phyloP scores from a whole-genome alignment of 2,329 filamentous ascomycete genomes.

The Cladophialophora psammophila region DNA sequence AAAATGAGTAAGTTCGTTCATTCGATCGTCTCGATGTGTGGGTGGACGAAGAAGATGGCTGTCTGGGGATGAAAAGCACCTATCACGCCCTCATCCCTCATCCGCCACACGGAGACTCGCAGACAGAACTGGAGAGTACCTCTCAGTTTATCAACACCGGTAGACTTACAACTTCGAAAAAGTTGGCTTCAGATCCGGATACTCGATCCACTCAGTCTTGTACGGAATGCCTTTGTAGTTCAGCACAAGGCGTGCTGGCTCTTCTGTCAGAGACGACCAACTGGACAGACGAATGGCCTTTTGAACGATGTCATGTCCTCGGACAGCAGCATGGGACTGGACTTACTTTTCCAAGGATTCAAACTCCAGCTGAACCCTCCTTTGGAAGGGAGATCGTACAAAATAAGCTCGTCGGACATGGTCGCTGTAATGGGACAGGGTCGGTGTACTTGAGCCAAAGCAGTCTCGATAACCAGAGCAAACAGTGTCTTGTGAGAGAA shows the following conservation, averaged over 20 bases:
- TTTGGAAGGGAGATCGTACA: slow-evolving; percentile 70
- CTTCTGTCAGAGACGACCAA: neutral
- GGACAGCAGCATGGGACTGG: neutral
- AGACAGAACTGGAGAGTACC: neutral
- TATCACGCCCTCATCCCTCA: neutral
- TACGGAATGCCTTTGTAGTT: slow-evolving; percentile 75
- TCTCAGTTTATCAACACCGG: too few species aligned
- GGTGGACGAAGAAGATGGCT: neutral
- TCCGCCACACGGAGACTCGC: neutral
- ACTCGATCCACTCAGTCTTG: slow-evolving; percentile 73
- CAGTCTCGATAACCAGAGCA: too few species aligned
- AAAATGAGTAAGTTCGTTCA: neutral
- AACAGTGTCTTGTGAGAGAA: too few species aligned
- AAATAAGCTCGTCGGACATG: slow-evolving; percentile 51
- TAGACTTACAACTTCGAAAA: slow-evolving; percentile 57
- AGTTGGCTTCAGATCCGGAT: slow-evolving; percentile 67
- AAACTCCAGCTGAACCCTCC: slow-evolving; percentile 65
- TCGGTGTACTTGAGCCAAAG: too few species aligned
- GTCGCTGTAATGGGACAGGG: neutral
- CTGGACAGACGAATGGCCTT: neutral
- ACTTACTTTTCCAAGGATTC: slow-evolving; percentile 74
- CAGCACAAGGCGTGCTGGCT: slow-evolving; percentile 66
- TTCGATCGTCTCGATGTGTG: neutral
- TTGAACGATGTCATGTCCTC: neutral
- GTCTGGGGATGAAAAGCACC: too few species aligned